Evolutionary conservation across 2,329 filamentous ascomycete species (phyloP).

Genomic region (Pseudogymnoascus sp.): DNA sequence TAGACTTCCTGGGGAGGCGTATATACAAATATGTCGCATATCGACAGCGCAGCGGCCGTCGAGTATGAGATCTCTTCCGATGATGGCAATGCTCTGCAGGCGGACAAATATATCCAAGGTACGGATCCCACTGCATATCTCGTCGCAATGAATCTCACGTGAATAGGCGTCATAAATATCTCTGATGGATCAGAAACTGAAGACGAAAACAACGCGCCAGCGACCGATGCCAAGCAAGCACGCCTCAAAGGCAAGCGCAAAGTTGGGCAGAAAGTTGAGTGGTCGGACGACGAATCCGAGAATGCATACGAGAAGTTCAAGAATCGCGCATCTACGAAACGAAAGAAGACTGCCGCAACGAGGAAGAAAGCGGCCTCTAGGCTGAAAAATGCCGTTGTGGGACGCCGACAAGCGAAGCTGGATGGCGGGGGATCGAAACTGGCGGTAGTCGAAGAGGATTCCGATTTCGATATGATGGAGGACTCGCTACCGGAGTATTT

Average conservation of each 20-base stretch:
- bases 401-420: conserved; percentile 22
- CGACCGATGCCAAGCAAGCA: neutral
- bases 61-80: neutral
- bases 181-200: neutral
- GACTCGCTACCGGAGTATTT: conserved; percentile 64
- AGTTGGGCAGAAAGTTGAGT: conserved; percentile 38
- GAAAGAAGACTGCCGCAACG: conserved; percentile 44
- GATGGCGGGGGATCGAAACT: conserved; percentile 23
- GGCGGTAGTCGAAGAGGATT: conserved; percentile 25
- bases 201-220: neutral
- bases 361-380: conserved; percentile 41
- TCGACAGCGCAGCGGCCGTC: neutral
- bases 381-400: conserved; percentile 34
- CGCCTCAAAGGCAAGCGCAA: conserved; percentile 24
- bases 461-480: conserved; percentile 27
- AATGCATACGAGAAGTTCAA: conserved; percentile 59
- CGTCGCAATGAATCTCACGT: neutral
- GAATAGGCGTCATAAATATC: neutral
- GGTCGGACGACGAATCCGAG: conserved; percentile 53
- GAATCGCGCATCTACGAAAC: conserved; percentile 48
- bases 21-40: conserved; percentile 1
- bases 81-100: neutral
- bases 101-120: neutral
- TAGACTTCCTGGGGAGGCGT: neutral
- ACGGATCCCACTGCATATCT: neutral